phyloP scores from a whole-genome alignment of 2,329 filamentous ascomycete species.

The Colletotrichum brevisporum region DNA sequence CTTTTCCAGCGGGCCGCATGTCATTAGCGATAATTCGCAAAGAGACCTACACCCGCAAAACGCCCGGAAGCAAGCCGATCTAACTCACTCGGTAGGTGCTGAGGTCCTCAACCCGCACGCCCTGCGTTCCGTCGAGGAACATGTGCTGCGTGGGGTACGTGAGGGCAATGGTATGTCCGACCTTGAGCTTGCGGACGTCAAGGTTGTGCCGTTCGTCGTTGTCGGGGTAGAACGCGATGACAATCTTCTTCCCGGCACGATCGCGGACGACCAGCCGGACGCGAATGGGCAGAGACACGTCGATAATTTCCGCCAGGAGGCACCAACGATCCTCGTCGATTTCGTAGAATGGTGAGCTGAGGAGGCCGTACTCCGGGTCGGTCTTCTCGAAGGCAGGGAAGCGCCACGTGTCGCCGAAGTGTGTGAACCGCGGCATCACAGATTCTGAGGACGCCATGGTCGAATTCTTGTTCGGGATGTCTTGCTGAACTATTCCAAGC shows the following conservation, averaged over 20 bases:
- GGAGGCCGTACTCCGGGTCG: neutral
- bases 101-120: constrained; percentile 1
- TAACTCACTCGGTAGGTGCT: neutral
- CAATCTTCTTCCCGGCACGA: neutral
- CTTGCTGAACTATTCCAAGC: too few species aligned
- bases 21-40: too few species aligned
- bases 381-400: constrained; percentile 4
- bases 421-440: too few species aligned
- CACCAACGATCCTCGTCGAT: constrained; percentile 8
- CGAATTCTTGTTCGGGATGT: too few species aligned
- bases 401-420: constrained; percentile 8
- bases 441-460: too few species aligned
- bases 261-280: constrained; percentile 4
- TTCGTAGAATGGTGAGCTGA: constrained; percentile 2
- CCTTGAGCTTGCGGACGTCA: neutral
- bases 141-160: neutral
- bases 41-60: too few species aligned
- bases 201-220: neutral
- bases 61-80: too few species aligned
- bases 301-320: constrained; percentile 2
- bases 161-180: constrained; percentile 2
- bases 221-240: constrained; percentile 9
- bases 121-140: constrained; percentile 5
- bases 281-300: neutral
- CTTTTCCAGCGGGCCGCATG: neutral